These are phyloP conservation scores for Pistacia vera DNA, from an alignment of 345 rosid genomes.

Conservation along the genomic window DNA sequence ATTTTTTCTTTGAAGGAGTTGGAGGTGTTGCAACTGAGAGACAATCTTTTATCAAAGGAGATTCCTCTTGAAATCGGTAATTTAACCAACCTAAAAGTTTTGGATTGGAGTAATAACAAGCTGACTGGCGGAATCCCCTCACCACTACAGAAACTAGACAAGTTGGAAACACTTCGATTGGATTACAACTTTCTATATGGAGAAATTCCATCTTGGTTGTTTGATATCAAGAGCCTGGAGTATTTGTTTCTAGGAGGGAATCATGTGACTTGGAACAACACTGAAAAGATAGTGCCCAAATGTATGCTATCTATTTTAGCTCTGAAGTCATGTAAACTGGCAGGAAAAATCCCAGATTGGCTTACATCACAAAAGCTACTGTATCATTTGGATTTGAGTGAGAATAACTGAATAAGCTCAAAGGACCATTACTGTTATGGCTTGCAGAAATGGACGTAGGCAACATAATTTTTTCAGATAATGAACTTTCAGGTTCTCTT, in stretches of 20 bases:
- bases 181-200: conserved; percentile 34
- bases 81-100: conserved; percentile 25
- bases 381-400: conserved; percentile 37
- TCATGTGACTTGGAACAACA: conserved; percentile 41
- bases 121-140: conserved; percentile 41
- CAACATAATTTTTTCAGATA: conserved; percentile 35
- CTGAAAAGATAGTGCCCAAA: conserved; percentile 21
- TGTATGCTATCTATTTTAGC: conserved; percentile 41
- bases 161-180: conserved; percentile 29
- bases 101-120: conserved; percentile 26
- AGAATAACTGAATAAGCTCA: conserved; percentile 26
- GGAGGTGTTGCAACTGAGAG: conserved; percentile 28
- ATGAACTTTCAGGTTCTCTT: conserved; percentile 42
- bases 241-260: conserved; percentile 35
- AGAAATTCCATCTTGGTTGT: conserved; percentile 45
- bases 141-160: conserved; percentile 30
- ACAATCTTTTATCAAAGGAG: conserved; percentile 27
- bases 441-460: conserved; percentile 32
- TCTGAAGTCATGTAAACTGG: conserved; percentile 38
- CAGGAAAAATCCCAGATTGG: conserved; percentile 45
- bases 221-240: conserved; percentile 33
- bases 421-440: conserved; percentile 43
- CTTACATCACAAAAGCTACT: conserved; percentile 38
- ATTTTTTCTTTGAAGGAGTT: conserved; percentile 19
- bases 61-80: conserved; percentile 35